Evolutionary conservation across 2,329 filamentous ascomycete species (phyloP).

Genomic region (Stachybotrys chartarum): DNA sequence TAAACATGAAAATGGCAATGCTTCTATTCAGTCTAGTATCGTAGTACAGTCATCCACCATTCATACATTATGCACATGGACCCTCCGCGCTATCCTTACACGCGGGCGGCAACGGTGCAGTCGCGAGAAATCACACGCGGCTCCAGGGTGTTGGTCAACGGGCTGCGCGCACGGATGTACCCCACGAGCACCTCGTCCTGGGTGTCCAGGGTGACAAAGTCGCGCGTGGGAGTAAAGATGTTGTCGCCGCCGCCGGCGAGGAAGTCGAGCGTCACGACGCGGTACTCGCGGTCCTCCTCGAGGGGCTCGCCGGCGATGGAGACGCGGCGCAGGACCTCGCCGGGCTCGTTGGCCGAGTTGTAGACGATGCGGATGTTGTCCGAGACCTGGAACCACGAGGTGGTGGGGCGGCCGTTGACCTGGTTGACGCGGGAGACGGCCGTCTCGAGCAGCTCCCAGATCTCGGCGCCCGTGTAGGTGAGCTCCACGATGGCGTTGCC

Average conservation of each 20-base stretch:
- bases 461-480: conserved; percentile 39
- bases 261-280: conserved; percentile 56
- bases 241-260: conserved; percentile 57
- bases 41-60: no score
- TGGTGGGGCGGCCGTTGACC: conserved; percentile 43
- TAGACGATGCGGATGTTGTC: conserved; percentile 49
- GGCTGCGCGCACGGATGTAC: conserved; percentile 41
- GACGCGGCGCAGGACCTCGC: conserved; percentile 44
- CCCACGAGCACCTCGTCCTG: conserved; percentile 45
- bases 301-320: conserved; percentile 41
- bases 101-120: background rate
- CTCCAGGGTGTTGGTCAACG: conserved; percentile 42
- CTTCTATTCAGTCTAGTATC: no score
- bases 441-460: conserved; percentile 54
- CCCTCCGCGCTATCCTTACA: background rate
- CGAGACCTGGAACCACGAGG: conserved; percentile 55
- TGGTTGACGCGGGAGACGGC: conserved; percentile 48
- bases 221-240: conserved; percentile 35
- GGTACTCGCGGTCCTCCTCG: conserved; percentile 39
- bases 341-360: conserved; percentile 41
- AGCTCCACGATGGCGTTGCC: conserved; percentile 58
- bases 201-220: conserved; percentile 40
- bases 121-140: conserved; percentile 20
- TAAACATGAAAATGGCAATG: no score
- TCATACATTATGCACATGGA: no score